phyloP scores from a whole-genome alignment of 148 eudicot species.

The Vaccinium darrowii region DNA sequence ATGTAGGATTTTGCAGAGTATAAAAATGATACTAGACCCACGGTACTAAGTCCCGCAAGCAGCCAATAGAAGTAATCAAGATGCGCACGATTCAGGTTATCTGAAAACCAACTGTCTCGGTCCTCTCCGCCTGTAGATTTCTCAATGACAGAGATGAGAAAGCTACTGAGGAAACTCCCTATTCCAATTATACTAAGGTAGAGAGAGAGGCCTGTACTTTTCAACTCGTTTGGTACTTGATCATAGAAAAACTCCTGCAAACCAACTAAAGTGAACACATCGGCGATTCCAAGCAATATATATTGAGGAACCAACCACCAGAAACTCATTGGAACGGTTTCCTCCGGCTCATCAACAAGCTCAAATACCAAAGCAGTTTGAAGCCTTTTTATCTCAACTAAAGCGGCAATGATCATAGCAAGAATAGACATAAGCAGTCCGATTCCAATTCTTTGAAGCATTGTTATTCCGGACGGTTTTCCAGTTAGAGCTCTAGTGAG shows the following conservation, averaged over 20 bases:
- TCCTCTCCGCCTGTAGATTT: conserved; percentile 21
- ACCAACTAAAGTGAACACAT: conserved; percentile 45
- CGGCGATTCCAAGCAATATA: conserved; percentile 31
- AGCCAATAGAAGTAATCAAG: conserved; percentile 73
- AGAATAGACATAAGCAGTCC: conserved; percentile 21
- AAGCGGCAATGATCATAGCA: conserved; percentile 29
- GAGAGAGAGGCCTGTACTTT: conserved; percentile 36
- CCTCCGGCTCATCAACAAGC: conserved; percentile 23
- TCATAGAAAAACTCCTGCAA: conserved; percentile 50
- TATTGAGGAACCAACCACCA: conserved; percentile 53
- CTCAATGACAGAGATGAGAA: conserved; percentile 31
- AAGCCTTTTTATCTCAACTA: conserved; percentile 26
- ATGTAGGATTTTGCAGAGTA: conserved; percentile 29
- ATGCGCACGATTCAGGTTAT: conserved; percentile 54
- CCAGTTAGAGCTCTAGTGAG: conserved; percentile 26
- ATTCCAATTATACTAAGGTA: conserved; percentile 39
- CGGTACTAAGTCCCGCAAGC: conserved; percentile 36
- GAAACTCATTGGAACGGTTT: conserved; percentile 35
- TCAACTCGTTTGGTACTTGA: conserved; percentile 40
- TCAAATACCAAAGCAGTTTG: conserved; percentile 22
- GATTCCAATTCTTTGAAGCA: conserved; percentile 36
- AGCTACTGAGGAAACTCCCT: conserved; percentile 41
- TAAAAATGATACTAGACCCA: conserved; percentile 12
- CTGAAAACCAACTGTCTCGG: conserved; percentile 50
- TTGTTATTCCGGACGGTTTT: conserved; percentile 40